These are phyloP conservation scores for Panicum hallii DNA, from an alignment of 202 grass and related monocot species.

Conservation along the genomic window DNA sequence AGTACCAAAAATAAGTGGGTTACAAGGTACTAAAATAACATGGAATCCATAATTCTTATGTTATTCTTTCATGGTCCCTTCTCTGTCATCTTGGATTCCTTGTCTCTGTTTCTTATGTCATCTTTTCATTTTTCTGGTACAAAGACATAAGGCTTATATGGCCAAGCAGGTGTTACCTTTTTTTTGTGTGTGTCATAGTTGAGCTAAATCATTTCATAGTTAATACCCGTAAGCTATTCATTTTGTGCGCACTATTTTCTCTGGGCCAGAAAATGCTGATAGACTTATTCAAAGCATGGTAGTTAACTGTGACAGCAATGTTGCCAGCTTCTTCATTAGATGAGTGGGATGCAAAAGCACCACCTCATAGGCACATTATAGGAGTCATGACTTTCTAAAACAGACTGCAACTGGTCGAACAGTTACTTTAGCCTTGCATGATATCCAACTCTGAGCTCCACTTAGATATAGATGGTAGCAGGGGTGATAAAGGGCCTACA, in stretches of 20 bases:
- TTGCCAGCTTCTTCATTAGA: conserved; percentile 26
- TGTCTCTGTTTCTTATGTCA: conserved; percentile 4
- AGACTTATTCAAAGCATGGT: conserved; percentile 10
- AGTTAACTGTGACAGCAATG: background rate
- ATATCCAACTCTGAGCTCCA: background rate
- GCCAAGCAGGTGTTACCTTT: background rate
- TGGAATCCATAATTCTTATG: conserved; percentile 22
- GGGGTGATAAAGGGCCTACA: too few species aligned
- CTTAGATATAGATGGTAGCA: too few species aligned
- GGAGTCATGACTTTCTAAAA: conserved; percentile 10
- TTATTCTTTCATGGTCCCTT: conserved; percentile 2
- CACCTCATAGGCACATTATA: conserved; percentile 2
- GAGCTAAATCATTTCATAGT: conserved; percentile 7
- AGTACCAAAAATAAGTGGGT: conserved; percentile 18
- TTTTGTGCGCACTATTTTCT: conserved; percentile 37
- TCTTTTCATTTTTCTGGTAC: conserved; percentile 4
- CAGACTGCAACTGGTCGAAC: background rate
- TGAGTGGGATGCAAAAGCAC: conserved; percentile 25
- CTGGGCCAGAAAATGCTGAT: conserved; percentile 14
- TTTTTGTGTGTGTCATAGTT: background rate
- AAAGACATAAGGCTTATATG: conserved; percentile 1
- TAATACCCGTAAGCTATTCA: background rate
- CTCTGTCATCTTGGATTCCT: conserved; percentile 24
- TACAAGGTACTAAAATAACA: background rate
- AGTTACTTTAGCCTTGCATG: too few species aligned